A percentile compares a stretch with the other conserved stretches of the same genome.
phyloP scores from a whole-genome alignment of 2,329 filamentous ascomycete genomes.

The Fonsecaea nubica region DNA sequence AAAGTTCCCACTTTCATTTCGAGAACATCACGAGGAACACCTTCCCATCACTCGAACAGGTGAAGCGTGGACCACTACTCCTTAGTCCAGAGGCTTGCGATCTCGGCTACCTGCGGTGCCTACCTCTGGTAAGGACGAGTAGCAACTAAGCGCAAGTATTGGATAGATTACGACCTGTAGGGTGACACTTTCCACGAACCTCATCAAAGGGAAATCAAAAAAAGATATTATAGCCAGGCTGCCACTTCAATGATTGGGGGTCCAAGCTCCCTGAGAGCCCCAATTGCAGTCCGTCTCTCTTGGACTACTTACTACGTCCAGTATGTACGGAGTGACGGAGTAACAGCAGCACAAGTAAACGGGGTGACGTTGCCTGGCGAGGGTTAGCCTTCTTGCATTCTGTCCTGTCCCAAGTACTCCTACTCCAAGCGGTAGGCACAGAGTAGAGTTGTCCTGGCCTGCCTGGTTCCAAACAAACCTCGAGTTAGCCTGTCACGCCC shows the following conservation, averaged over 20 bases:
- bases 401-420: no score
- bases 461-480: conserved; percentile 3
- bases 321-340: conserved; percentile 24
- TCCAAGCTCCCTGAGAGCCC: background rate
- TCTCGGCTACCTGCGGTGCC: background rate
- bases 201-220: background rate
- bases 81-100: background rate
- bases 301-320: background rate
- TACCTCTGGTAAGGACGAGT: no score
- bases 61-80: background rate
- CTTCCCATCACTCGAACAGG: conserved; percentile 1
- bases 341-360: background rate
- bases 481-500: background rate
- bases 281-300: background rate
- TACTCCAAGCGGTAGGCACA: background rate
- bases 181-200: background rate
- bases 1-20: conserved; percentile 4
- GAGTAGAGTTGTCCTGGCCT: no score
- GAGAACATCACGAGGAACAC: background rate
- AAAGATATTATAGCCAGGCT: background rate
- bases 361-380: conserved; percentile 28
- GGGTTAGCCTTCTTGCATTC: conserved; percentile 13
- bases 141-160: background rate
- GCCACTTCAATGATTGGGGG: background rate
- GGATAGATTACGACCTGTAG: background rate